These are phyloP conservation scores for Suhomyces terraborum DNA, from an alignment of 1,139 yeast species.

Conservation along the genomic window DNA sequence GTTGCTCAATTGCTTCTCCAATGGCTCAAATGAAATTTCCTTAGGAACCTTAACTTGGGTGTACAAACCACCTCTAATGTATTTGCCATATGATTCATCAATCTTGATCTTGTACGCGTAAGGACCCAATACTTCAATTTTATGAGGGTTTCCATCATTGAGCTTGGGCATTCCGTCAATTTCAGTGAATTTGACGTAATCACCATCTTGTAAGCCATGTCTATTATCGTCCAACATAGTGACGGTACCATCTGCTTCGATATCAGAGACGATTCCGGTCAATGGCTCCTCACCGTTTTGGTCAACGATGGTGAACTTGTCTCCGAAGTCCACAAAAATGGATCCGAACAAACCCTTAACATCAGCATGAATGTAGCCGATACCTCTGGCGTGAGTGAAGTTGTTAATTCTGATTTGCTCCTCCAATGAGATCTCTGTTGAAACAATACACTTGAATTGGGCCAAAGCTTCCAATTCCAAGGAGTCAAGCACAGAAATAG, in stretches of 20 bases:
- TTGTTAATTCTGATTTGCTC: constrained; percentile 75
- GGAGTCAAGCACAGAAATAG: constrained; percentile 67
- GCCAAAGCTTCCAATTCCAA: constrained; percentile 53
- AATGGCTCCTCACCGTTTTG: constrained; percentile 91
- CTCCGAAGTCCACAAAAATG: constrained; percentile 89
- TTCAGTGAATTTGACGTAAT: constrained; percentile 85
- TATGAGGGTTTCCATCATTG: constrained; percentile 71
- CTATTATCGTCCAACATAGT: constrained; percentile 89
- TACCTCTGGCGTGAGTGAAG: constrained; percentile 69
- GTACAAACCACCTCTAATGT: constrained; percentile 83
- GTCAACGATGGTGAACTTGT: constrained; percentile 75
- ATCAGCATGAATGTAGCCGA: constrained; percentile 81
- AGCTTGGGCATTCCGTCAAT: constrained; percentile 70
- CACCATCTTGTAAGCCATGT: constrained; percentile 93
- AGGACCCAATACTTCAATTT: constrained; percentile 88
- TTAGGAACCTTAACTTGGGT: constrained; percentile 89
- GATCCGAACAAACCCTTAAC: constrained; percentile 86
- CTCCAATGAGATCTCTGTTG: constrained; percentile 74
- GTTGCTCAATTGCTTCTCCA: constrained; percentile 61
- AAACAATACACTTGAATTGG: constrained; percentile 77
- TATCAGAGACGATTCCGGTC: constrained; percentile 83
- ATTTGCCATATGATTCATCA: constrained; percentile 58
- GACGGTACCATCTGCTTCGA: constrained; percentile 87
- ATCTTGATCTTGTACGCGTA: constrained; percentile 78
- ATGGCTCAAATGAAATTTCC: constrained; percentile 60